Evolutionary conservation across 2,329 filamentous ascomycete genomes (phyloP).

Genomic region (Cordyceps cicadae): DNA sequence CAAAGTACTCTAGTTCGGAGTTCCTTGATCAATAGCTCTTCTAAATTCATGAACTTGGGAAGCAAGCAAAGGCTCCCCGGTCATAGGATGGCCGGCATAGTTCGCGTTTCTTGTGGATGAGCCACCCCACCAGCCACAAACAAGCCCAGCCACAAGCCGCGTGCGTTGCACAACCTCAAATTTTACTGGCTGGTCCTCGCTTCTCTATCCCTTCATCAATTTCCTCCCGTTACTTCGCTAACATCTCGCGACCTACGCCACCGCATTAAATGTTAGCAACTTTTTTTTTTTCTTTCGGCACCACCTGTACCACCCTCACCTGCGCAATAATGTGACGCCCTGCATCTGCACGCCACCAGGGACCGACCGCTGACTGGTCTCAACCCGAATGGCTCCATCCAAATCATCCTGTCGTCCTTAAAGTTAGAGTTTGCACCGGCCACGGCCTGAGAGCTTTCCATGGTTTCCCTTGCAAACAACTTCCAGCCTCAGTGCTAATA

Average conservation of each 20-base stretch:
- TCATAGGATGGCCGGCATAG: too few species aligned
- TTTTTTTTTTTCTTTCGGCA: neutral
- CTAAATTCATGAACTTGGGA: too few species aligned
- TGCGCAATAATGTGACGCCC: neutral
- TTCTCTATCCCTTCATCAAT: neutral
- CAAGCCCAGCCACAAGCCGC: too few species aligned
- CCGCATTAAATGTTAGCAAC: neutral
- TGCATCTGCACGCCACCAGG: neutral
- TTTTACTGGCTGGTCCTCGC: neutral
- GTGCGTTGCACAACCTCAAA: too few species aligned
- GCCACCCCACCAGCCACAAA: too few species aligned
- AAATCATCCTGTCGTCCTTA: neutral
- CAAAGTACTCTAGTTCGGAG: too few species aligned
- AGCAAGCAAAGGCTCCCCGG: too few species aligned
- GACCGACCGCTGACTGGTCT: neutral
- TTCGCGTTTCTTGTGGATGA: too few species aligned
- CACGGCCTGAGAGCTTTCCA: neutral
- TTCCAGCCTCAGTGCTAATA: neutral
- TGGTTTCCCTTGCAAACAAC: neutral
- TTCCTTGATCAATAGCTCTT: too few species aligned
- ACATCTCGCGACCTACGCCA: neutral
- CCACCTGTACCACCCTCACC: neutral
- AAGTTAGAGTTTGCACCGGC: neutral
- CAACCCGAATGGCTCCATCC: neutral
- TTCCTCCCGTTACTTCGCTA: neutral